Evolutionary conservation across 805 yeast species (phyloP).

Genomic region (Metschnikowia corniflorae): DNA sequence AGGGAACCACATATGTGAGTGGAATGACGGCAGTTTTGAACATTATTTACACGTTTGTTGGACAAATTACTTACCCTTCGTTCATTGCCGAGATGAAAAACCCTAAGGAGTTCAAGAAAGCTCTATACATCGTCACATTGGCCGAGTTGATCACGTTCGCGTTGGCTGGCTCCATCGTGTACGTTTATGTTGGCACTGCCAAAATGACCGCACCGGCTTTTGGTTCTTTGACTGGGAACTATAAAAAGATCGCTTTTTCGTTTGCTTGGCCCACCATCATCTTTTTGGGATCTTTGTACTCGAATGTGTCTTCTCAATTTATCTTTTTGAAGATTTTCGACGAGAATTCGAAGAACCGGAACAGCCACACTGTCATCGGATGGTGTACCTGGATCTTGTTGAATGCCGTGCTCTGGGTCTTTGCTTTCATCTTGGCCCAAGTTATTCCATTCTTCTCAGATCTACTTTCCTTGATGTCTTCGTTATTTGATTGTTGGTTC

Average conservation of each 20-base stretch:
- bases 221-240: constrained; percentile 46
- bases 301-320: constrained; percentile 53
- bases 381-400: constrained; percentile 52
- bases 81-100: constrained; percentile 57
- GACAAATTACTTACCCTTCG: constrained; percentile 61
- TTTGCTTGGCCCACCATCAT: constrained; percentile 58
- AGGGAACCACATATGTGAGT: constrained; percentile 50
- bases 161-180: constrained; percentile 54
- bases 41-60: constrained; percentile 61
- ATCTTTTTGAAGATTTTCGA: constrained; percentile 45
- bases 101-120: constrained; percentile 57
- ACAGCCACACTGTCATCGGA: constrained; percentile 46
- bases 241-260: constrained; percentile 54
- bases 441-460: constrained; percentile 64
- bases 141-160: constrained; percentile 49
- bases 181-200: constrained; percentile 54
- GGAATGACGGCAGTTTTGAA: constrained; percentile 57
- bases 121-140: constrained; percentile 47
- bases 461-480: constrained; percentile 53
- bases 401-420: constrained; percentile 43
- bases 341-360: constrained; percentile 41
- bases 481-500: constrained; percentile 63
- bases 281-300: constrained; percentile 53
- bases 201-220: constrained; percentile 59
- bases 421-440: constrained; percentile 58